These are phyloP conservation scores for Erodium texanum DNA, from an alignment of 441 rosid species.

Conservation along the genomic window DNA sequence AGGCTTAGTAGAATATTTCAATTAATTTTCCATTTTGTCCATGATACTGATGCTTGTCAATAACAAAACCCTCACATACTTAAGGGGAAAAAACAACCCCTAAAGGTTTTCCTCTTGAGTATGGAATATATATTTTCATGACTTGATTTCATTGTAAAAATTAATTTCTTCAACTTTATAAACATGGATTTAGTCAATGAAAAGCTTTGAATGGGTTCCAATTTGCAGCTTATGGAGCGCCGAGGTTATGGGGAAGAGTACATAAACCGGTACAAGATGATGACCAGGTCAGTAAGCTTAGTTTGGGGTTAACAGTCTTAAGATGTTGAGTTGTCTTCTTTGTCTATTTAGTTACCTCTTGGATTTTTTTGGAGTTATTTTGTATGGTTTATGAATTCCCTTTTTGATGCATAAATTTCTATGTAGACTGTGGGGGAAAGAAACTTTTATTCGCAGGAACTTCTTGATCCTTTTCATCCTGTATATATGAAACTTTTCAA, in stretches of 20 bases:
- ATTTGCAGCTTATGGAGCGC: conserved; percentile 82
- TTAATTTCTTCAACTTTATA: background rate
- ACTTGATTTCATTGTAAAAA: background rate
- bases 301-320: background rate
- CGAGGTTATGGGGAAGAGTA: conserved; percentile 90
- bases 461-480: too few species aligned
- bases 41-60: background rate
- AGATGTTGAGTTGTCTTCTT: conserved; percentile 6
- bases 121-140: background rate
- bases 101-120: conserved; percentile 2
- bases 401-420: too few species aligned
- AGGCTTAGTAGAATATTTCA: background rate
- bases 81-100: background rate
- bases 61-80: background rate
- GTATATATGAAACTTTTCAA: too few species aligned
- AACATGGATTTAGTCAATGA: conserved; percentile 6
- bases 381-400: too few species aligned
- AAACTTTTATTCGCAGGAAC: too few species aligned
- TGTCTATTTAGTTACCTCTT: background rate
- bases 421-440: too few species aligned
- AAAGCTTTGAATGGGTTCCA: conserved; percentile 15
- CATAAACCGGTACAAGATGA: conserved; percentile 89
- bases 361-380: background rate
- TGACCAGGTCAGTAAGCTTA: conserved; percentile 63
- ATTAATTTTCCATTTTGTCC: background rate